Evolutionary conservation across 805 yeast genomes (phyloP).

Genomic region (Cyberlindnera veronae): DNA sequence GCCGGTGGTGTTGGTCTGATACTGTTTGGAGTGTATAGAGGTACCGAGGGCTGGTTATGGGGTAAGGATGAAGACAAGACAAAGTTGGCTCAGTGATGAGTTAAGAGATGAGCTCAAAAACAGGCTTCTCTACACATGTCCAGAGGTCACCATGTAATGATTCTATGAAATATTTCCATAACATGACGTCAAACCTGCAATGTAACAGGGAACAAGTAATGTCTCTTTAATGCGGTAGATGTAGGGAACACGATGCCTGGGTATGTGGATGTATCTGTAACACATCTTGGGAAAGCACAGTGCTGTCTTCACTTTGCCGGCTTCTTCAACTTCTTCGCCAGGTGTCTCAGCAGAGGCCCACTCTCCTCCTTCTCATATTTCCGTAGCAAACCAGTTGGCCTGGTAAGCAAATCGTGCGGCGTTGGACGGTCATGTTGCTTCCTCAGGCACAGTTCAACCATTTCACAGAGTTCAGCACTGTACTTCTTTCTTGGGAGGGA

Average conservation of each 20-base stretch:
- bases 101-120: slow-evolving; percentile 1
- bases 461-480: slow-evolving; percentile 51
- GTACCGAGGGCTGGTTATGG: slow-evolving; percentile 62
- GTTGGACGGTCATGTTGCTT: slow-evolving; percentile 66
- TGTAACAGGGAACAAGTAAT: no score
- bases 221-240: no score
- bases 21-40: slow-evolving; percentile 57
- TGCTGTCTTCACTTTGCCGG: no score
- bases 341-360: slow-evolving; percentile 36
- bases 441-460: slow-evolving; percentile 71
- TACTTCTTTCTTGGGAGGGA: slow-evolving; percentile 44
- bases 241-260: no score
- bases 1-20: slow-evolving; percentile 52
- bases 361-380: slow-evolving; percentile 33
- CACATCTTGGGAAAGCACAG: no score
- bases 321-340: slow-evolving; percentile 36
- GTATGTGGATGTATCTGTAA: no score
- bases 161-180: neutral
- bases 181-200: neutral
- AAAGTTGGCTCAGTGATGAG: slow-evolving; percentile 11
- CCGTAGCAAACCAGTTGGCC: slow-evolving; percentile 30
- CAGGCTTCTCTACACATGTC: neutral
- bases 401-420: slow-evolving; percentile 61
- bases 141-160: neutral
- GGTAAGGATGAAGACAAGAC: slow-evolving; percentile 33